These are phyloP conservation scores for Hyaloscypha variabilis DNA, from an alignment of 495 filamentous ascomycete genomes.

Conservation along the genomic window DNA sequence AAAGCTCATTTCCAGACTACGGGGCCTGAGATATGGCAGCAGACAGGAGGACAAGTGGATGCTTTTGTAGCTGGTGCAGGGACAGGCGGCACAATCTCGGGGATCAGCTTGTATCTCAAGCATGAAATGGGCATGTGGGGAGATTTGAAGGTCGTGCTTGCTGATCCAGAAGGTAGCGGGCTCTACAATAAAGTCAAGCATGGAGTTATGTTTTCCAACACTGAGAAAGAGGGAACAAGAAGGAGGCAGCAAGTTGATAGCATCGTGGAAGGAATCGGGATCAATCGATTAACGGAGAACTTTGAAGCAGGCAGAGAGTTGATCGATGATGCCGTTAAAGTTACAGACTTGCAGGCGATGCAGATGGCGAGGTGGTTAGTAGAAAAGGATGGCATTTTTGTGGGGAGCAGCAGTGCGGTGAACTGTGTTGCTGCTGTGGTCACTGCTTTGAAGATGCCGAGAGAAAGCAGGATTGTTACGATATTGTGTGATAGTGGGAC, in stretches of 20 bases:
- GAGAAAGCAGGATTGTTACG: constrained; percentile 80
- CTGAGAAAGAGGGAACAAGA: constrained; percentile 87
- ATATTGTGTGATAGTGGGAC: constrained; percentile 90
- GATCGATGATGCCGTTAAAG: constrained; percentile 87
- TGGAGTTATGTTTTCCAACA: constrained; percentile 93
- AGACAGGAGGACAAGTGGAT: constrained; percentile 76
- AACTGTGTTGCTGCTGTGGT: constrained; percentile 93
- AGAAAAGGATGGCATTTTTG: constrained; percentile 93
- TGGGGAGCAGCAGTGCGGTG: constrained; percentile 91
- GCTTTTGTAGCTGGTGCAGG: constrained; percentile 96
- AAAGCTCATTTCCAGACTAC: constrained; percentile 80
- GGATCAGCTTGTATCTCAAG: constrained; percentile 82
- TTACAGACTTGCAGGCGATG: constrained; percentile 89
- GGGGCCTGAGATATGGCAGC: constrained; percentile 83
- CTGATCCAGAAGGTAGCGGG: constrained; percentile 93
- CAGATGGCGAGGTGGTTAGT: constrained; percentile 94
- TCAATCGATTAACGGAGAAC: constrained; percentile 89
- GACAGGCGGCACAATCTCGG: constrained; percentile 91
- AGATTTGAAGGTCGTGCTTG: constrained; percentile 72
- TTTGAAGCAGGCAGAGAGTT: constrained; percentile 84
- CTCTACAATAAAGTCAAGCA: constrained; percentile 87
- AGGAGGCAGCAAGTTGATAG: constrained; percentile 90
- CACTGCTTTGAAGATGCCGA: constrained; percentile 67
- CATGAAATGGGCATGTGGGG: constrained; percentile 46
- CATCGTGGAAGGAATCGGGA: constrained; percentile 94